A percentile compares a stretch with the other conserved stretches of the same genome.
These are phyloP conservation scores for Centaurea solstitialis DNA, from an alignment of 129 eudicot genomes.

Conservation along the genomic window DNA sequence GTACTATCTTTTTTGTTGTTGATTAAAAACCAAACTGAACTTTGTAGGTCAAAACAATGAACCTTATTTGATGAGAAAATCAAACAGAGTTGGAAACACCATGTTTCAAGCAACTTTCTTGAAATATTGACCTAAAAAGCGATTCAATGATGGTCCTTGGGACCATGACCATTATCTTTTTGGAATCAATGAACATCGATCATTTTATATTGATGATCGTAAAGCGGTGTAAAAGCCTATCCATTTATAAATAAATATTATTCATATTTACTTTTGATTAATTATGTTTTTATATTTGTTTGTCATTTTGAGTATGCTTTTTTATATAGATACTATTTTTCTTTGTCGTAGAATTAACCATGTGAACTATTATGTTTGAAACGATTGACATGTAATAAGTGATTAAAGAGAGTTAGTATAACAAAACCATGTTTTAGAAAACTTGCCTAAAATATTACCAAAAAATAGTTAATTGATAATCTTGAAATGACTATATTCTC, in stretches of 20 bases:
- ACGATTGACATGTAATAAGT: not conserved
- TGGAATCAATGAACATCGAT: not conserved
- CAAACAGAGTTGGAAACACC: too few species aligned
- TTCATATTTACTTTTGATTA: not conserved
- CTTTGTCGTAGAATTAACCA: not conserved
- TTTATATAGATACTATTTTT: not conserved
- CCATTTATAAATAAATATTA: not conserved
- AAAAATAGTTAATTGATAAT: not conserved
- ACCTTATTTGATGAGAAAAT: too few species aligned
- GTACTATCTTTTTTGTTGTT: too few species aligned
- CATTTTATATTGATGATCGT: not conserved
- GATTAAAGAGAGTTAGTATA: not conserved
- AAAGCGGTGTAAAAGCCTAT: not conserved
- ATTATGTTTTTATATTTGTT: not conserved
- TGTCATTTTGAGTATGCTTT: not conserved
- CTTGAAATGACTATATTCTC: too few species aligned
- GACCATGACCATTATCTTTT: not conserved
- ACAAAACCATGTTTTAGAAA: not conserved
- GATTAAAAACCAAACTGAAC: too few species aligned
- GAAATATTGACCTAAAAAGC: too few species aligned
- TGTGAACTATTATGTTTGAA: not conserved
- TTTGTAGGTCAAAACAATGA: too few species aligned
- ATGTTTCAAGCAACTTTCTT: not conserved
- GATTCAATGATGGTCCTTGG: not conserved
- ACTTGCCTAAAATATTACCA: not conserved